Evolutionary conservation across 2,329 filamentous ascomycete species (phyloP).

Genomic region (Blumeriella jaapii): DNA sequence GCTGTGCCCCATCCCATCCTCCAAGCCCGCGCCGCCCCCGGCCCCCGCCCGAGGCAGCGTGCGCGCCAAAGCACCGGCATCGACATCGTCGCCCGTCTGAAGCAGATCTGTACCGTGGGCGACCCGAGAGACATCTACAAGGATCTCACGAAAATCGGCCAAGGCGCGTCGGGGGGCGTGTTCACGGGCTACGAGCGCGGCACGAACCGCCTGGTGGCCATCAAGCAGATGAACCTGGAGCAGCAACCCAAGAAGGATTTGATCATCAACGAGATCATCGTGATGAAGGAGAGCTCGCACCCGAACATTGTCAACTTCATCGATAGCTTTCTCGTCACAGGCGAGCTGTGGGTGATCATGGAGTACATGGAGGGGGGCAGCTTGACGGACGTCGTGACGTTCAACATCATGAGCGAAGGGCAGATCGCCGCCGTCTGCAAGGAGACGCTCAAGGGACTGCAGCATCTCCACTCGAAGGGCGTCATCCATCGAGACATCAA

Average conservation of each 20-base stretch:
- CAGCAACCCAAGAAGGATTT: conserved; percentile 98
- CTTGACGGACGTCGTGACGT: conserved; percentile 94
- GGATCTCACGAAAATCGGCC: conserved; percentile 86
- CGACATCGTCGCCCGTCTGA: conserved; percentile 73
- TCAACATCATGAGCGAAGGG: conserved; percentile 97
- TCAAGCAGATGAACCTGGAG: conserved; percentile 99
- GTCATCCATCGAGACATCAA: conserved; percentile 99
- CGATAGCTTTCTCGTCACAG: conserved; percentile 82
- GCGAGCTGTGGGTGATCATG: conserved; percentile 98
- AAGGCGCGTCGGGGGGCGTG: conserved; percentile 92
- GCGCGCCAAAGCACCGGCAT: conserved; percentile 67
- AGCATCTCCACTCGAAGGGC: conserved; percentile 93
- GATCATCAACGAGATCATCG: conserved; percentile 97
- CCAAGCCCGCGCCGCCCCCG: conserved; percentile 33
- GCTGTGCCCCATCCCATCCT: conserved; percentile 28
- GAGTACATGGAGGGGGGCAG: conserved; percentile 99
- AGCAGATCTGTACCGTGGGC: conserved; percentile 79
- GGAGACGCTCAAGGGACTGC: conserved; percentile 82
- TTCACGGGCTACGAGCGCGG: conserved; percentile 81
- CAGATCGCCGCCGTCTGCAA: conserved; percentile 94
- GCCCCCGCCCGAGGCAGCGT: conserved; percentile 62
- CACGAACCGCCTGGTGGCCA: conserved; percentile 81
- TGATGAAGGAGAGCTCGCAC: conserved; percentile 98
- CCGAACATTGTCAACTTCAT: conserved; percentile 99
- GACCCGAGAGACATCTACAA: conserved; percentile 84